Conservation (phyloP, 495 filamentous ascomycete genomes). For the Rhypophila decipiens region DNA sequence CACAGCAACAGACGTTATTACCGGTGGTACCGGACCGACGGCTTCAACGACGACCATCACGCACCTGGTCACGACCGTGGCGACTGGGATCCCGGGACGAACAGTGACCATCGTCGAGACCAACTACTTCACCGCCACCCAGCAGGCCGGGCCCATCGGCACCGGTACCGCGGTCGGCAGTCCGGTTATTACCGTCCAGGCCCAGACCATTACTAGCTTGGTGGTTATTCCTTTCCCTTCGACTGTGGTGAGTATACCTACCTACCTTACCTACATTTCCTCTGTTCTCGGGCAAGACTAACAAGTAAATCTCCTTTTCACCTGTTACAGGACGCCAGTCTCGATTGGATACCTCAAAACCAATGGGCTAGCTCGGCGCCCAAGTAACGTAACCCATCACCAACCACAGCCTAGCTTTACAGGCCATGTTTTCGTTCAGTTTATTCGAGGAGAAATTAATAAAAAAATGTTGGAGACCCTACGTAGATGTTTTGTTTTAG, state of each 20-base stretch:
- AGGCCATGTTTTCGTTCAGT: too few relatives aligned
- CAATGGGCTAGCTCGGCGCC: neutral
- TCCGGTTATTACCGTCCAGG: neutral
- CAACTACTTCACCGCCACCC: neutral
- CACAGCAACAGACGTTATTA: neutral
- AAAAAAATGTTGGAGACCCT: too few relatives aligned
- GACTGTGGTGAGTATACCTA: neutral
- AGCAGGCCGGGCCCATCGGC: too few relatives aligned
- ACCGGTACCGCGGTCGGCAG: too few relatives aligned
- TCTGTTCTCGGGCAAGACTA: neutral
- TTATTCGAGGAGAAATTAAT: too few relatives aligned
- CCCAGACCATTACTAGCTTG: neutral
- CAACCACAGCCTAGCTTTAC: too few relatives aligned
- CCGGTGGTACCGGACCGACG: neutral
- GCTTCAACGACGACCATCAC: neutral
- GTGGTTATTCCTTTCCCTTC: neutral
- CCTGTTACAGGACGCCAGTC: too few relatives aligned
- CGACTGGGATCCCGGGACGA: neutral
- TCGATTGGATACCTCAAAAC: too few relatives aligned
- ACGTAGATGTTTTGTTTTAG: too few relatives aligned
- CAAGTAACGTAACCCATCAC: too few relatives aligned
- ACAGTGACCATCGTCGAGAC: neutral
- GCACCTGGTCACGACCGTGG: neutral
- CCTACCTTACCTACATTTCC: neutral
- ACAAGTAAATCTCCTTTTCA: too few relatives aligned